Evolutionary conservation across 768 basidiomycete genomes (phyloP), one percentile per base, ranked within the genome.

Genomic region (Naganishia friedmannii): DNA sequence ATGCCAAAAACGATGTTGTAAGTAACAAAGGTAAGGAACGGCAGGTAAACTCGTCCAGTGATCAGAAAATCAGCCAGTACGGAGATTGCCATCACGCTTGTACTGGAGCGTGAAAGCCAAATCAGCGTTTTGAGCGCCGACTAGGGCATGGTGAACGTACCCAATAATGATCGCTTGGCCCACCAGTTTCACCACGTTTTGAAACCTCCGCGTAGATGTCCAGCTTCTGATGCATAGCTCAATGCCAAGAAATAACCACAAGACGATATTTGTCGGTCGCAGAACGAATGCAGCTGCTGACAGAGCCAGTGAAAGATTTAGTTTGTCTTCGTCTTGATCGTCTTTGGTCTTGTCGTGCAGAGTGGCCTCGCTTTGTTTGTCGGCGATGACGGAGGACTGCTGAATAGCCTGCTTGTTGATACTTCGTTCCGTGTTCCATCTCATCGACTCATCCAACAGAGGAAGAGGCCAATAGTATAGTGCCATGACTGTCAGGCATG

Each of bases 221-320:
- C 68, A 31, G 32, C 45, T 28, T 13, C 57, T 54, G 17, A 68
- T n/a, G 0, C 89, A 73, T 7, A 93, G 82, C 65, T 84, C 82
- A 0, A 78, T 70, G 53, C 89, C 86, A 67, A 94, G 83, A 75
- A 87, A 90, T 5, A 86, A 67, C 95, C 95, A 98, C 28, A 96
- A 86, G 12, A 95, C 84, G 5, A 87, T 87, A 74, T 90, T 95
- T 1, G 94, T 96, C 1, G 94, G 90, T n/a, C 96, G 85, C 29
- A 95, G 82, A 63, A 88, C 86, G 74, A 91, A 92, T 0, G 91
- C 88, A 8, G 92, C 71, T 0, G 89, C 91, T 8, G 90, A 91
- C 56, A 93, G 85, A 0, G 83, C 17, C 1, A 90, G 78, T 5
- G 78, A 76, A 6, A 77, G 21, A 28, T 72, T 46, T 1, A 80